Base-by-base conservation (phyloP, 257 asterid species). In the Apocynum venetum region DNA sequence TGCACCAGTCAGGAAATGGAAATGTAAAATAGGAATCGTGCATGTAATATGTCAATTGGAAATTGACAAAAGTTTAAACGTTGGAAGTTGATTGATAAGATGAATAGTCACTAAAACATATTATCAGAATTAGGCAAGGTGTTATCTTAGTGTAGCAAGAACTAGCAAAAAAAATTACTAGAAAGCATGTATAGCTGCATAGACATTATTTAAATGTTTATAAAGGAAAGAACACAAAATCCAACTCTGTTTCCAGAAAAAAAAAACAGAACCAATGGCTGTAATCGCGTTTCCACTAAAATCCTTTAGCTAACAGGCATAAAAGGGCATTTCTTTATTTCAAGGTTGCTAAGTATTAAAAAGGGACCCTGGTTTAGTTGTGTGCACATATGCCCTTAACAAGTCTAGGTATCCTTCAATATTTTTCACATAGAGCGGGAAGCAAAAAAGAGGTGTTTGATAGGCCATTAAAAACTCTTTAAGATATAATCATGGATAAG, bases 1-100 rank as follows among this genome's bases (percentile, higher is more conserved):
- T 17, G 38, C 15, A 71, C 5, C 17, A 31, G 11, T 12, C 36
- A 31, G 10, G 36, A 9, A 6, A 12, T 0, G 59, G 74, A 70
- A 44, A 20, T 19, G 55, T 13, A 25, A 25, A 69, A 46, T 44
- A 19, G 36, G 20, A 48, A 48, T 12, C 10, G 38, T 31, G 60
- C 35, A 71, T 71, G 55, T 73, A 53, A 25, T 25, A 1, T 15
- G 19, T 73, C 76, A 73, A 73, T 60, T 38, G 31, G 10, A 73
- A 38, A 3, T 25, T 55, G 40, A 53, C 19, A 7, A 72, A 38
- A 5, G 20, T 6, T 2, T 38, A 12, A 35, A 3, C 11, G 4
- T 14, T 44, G 3, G 12, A 41, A 44, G 12, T 67, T 67, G 31
- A 14, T 11, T 19, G 15, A 47, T 3, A 53, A 8, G 20, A 35